These are phyloP conservation scores for Mucor sp. DNA, from an alignment of 371 early-diverging fungal species.

Conservation along the genomic window DNA sequence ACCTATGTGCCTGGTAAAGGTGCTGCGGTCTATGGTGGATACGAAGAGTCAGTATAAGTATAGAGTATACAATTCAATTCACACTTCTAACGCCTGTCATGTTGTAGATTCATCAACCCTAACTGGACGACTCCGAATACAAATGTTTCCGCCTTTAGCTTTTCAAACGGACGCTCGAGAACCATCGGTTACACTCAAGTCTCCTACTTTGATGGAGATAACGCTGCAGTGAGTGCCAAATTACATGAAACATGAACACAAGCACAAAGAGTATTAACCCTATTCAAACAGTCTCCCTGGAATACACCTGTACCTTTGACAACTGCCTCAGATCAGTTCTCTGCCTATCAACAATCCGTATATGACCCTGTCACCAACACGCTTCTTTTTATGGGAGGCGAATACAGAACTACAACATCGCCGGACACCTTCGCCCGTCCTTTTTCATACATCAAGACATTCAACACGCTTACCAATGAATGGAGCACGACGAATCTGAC, in stretches of 20 bases:
- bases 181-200: slow-evolving; percentile 1
- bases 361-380: background rate
- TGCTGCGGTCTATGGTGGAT: slow-evolving; percentile 5
- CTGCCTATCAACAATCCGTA: background rate
- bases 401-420: background rate
- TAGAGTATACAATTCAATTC: too few relatives aligned
- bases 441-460: background rate
- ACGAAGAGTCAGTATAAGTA: background rate
- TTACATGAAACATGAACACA: background rate
- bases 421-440: background rate
- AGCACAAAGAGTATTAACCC: background rate
- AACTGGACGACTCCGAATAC: background rate
- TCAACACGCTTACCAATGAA: background rate
- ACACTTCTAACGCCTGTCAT: background rate
- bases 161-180: background rate
- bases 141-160: background rate
- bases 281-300: background rate
- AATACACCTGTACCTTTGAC: background rate
- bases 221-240: background rate
- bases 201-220: background rate
- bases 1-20: slow-evolving; percentile 6
- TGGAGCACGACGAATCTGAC: background rate
- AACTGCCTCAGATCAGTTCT: background rate
- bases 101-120: background rate
- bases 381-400: slow-evolving; percentile 5